phyloP scores from a whole-genome alignment of 2,329 filamentous ascomycete species.

The Pestalotiopsis sp. region DNA sequence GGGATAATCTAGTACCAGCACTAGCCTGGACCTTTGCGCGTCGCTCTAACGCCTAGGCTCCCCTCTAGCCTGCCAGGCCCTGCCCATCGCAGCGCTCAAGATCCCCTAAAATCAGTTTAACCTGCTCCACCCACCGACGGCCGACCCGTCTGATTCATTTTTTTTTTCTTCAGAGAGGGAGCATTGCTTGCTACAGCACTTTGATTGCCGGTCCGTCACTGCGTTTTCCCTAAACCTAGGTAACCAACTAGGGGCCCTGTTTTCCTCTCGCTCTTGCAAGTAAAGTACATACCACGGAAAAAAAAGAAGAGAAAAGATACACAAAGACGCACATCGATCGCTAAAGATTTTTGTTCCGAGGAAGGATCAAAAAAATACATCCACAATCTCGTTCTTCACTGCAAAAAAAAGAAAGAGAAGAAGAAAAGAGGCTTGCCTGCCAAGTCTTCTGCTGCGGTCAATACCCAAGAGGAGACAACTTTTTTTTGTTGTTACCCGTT shows the following conservation, averaged over 20 bases:
- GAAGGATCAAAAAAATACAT: not conserved
- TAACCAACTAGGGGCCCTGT: not conserved
- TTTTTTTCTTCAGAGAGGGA: not conserved
- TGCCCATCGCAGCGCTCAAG: not conserved
- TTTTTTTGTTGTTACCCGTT: not conserved
- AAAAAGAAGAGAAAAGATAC: conserved; percentile 1
- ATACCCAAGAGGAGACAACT: not conserved
- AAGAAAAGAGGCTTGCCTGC: not conserved
- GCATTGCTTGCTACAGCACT: not conserved
- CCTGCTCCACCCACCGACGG: conserved; percentile 2
- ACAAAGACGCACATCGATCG: conserved; percentile 4
- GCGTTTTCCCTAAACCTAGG: not conserved
- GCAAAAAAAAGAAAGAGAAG: not conserved
- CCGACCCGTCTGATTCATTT: conserved; percentile 6
- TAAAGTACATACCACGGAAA: not conserved
- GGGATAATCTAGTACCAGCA: not conserved
- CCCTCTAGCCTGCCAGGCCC: not conserved
- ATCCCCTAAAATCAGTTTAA: not conserved
- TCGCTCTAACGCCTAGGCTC: not conserved
- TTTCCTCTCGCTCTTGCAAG: not conserved
- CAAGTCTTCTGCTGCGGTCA: not conserved
- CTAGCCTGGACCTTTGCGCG: not conserved
- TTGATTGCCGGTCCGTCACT: conserved; percentile 4
- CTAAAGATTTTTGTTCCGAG: not conserved
- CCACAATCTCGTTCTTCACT: not conserved